Percentiles rank a stretch among this genome's conserved stretches.
Evolutionary conservation across 129 eudicot species (phyloP).

Genomic region (Arctium minus): DNA sequence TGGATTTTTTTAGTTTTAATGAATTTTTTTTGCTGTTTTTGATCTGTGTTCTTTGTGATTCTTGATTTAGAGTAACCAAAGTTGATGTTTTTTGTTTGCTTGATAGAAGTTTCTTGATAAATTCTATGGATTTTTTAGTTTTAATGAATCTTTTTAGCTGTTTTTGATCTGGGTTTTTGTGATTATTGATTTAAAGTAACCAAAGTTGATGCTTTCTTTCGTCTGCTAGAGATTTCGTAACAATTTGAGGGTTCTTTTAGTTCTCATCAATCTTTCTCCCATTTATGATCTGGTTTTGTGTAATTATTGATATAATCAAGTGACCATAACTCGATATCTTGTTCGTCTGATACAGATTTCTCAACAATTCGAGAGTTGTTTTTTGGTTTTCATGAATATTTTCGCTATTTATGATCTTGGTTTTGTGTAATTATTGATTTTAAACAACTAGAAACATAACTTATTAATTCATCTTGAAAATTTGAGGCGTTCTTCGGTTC

Average conservation of each 20-base stretch:
- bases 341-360: no score
- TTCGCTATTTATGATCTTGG: background rate
- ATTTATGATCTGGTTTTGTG: background rate
- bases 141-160: background rate
- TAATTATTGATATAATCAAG: background rate
- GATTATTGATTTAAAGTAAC: background rate
- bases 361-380: background rate
- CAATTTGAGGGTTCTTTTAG: background rate
- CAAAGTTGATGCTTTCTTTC: background rate
- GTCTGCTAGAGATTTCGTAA: background rate
- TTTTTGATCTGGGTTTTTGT: slow-evolving; percentile 15
- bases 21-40: background rate
- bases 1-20: background rate
- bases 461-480: background rate
- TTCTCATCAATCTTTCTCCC: background rate
- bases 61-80: no score
- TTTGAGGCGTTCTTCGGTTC: background rate
- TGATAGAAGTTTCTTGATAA: no score
- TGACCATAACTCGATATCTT: no score
- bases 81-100: no score
- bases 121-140: background rate
- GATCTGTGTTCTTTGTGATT: background rate
- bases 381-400: background rate
- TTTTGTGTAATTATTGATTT: background rate
- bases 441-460: background rate